phyloP scores from a whole-genome alignment of 306 rosid genomes.

The Arachis stenosperma region DNA sequence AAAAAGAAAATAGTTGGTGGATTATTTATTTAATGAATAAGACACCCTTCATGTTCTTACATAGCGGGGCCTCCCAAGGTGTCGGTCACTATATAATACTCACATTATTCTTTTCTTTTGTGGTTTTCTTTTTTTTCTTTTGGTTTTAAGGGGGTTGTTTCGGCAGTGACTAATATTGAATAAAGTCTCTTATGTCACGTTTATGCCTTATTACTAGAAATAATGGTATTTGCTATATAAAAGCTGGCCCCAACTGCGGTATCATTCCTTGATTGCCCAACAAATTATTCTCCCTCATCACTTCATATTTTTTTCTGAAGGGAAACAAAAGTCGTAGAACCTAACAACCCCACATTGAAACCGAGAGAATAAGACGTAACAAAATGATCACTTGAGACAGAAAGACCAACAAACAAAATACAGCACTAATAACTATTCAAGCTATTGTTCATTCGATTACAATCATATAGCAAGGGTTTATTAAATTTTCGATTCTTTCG shows the following conservation, averaged over 20 bases:
- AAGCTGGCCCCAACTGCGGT: slow-evolving; percentile 39
- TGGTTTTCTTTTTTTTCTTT: too few species aligned
- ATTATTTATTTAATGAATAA: slow-evolving; percentile 36
- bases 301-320: neutral
- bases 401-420: neutral
- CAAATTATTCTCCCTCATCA: slow-evolving; percentile 32
- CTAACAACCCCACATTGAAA: slow-evolving; percentile 1
- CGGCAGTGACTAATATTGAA: neutral
- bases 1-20: slow-evolving; percentile 32
- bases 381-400: neutral
- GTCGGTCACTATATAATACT: slow-evolving; percentile 42
- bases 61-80: slow-evolving; percentile 30
- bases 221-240: neutral
- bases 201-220: slow-evolving; percentile 38
- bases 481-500: too few species aligned
- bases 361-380: neutral
- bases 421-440: too few species aligned
- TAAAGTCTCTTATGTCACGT: slow-evolving; percentile 30
- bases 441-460: too few species aligned
- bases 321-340: slow-evolving; percentile 29
- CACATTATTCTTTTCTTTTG: too few species aligned
- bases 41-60: slow-evolving; percentile 39
- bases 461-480: too few species aligned
- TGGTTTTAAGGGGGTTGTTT: too few species aligned
- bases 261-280: slow-evolving; percentile 43